phyloP scores from a whole-genome alignment of 1,284 basidiomycete genomes.

The Chiua sp. region DNA sequence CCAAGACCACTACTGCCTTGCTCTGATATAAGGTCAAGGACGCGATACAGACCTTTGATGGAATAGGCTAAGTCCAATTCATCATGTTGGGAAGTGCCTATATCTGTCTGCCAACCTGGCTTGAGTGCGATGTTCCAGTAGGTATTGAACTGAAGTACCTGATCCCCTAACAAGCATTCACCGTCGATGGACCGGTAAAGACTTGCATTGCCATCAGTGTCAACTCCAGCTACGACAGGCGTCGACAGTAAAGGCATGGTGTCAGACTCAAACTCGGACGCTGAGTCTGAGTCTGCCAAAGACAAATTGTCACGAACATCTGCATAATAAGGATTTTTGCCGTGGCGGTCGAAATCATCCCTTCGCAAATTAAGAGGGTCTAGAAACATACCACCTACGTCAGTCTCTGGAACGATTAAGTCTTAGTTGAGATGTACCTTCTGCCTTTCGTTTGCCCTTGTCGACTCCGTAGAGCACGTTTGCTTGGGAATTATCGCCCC shows the following conservation, averaged over 20 bases:
- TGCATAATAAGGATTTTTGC: neutral
- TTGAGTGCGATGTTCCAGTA: neutral
- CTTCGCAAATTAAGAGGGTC: slow-evolving; percentile 15
- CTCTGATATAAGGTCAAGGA: slow-evolving; percentile 58
- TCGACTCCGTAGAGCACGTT: slow-evolving; percentile 20
- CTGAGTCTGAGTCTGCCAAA: slow-evolving; percentile 15
- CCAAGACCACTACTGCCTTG: slow-evolving; percentile 56
- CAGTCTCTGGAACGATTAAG: neutral
- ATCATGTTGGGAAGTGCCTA: slow-evolving; percentile 19
- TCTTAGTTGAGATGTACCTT: slow-evolving; percentile 14
- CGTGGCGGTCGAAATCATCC: neutral
- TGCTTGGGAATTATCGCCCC: neutral
- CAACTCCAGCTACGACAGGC: too few species aligned
- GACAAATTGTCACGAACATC: neutral
- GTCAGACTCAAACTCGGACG: slow-evolving; percentile 2
- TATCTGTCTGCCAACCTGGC: slow-evolving; percentile 24
- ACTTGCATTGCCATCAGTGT: slow-evolving; percentile 18
- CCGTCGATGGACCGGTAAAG: slow-evolving; percentile 25
- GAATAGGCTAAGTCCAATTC: slow-evolving; percentile 32
- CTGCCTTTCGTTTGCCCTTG: slow-evolving; percentile 29
- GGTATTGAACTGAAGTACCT: slow-evolving; percentile 15
- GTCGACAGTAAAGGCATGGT: too few species aligned
- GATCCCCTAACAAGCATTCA: slow-evolving; percentile 8
- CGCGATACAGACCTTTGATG: slow-evolving; percentile 51
- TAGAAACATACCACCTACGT: slow-evolving; percentile 4